Percentiles rank a stretch among this genome's conserved stretches.
Evolutionary conservation across 75 land plant species (phyloP).

Genomic region (Azolla pinnata): DNA sequence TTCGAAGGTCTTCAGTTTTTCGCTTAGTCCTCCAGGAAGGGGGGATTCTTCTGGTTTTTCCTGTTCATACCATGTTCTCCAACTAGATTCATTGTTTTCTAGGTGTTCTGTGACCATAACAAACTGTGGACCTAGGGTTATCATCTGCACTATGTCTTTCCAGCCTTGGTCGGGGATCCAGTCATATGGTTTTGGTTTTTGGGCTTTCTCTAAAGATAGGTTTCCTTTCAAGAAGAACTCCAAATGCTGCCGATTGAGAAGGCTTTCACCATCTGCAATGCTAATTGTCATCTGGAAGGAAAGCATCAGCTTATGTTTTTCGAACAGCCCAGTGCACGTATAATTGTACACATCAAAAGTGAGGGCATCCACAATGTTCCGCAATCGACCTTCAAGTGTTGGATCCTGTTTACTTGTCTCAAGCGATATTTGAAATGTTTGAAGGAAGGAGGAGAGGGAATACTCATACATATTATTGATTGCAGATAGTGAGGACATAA

Average conservation of each 20-base stretch:
- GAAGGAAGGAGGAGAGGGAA: constrained; percentile 22
- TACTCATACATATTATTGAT: constrained; percentile 39
- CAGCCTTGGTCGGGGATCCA: constrained; percentile 34
- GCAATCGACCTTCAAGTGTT: constrained; percentile 24
- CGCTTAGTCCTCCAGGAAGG: constrained; percentile 24
- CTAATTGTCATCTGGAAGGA: constrained; percentile 29
- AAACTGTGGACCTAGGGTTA: constrained; percentile 17
- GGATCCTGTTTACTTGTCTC: constrained; percentile 17
- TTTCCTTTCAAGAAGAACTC: constrained; percentile 30
- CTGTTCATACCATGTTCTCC: constrained; percentile 29
- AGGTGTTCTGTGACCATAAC: constrained; percentile 5
- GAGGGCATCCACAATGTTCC: constrained; percentile 26
- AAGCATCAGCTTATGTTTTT: constrained; percentile 30
- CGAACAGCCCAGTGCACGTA: constrained; percentile 31
- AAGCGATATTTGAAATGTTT: constrained; percentile 26
- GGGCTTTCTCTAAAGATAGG: constrained; percentile 21
- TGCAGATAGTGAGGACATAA: constrained; percentile 16
- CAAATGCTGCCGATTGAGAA: constrained; percentile 15
- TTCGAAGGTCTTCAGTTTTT: constrained; percentile 18
- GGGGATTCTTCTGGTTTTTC: constrained; percentile 16
- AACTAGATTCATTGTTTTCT: constrained; percentile 14
- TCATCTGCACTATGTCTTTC: constrained; percentile 26
- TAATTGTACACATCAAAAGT: constrained; percentile 31
- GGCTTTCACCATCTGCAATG: constrained; percentile 19
- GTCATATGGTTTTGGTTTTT: constrained; percentile 14